Conservation (phyloP, 768 basidiomycete genomes). For the Tylopilus sp. region DNA sequence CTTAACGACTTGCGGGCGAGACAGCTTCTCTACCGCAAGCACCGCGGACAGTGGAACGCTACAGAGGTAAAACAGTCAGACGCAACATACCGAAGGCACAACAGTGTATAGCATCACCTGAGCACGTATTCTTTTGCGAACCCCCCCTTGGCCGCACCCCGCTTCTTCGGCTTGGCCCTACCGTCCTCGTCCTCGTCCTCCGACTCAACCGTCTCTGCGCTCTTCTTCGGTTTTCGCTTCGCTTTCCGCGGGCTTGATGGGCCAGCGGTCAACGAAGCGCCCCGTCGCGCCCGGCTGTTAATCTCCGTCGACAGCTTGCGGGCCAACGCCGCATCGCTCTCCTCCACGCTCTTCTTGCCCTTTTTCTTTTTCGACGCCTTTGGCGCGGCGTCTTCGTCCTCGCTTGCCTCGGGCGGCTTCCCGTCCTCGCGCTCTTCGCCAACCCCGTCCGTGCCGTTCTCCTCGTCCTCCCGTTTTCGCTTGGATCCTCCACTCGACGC, state of each 20-base stretch:
- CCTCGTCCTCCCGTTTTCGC: conserved; percentile 25
- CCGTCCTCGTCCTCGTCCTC: conserved; percentile 50
- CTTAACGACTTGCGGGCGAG: conserved; percentile 89
- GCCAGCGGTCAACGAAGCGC: conserved; percentile 35
- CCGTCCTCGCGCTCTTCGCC: conserved; percentile 12
- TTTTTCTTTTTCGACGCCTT: conserved; percentile 41
- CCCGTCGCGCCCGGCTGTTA: conserved; percentile 57
- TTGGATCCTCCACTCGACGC: conserved; percentile 25
- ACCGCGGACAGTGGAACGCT: conserved; percentile 75
- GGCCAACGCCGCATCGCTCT: conserved; percentile 69
- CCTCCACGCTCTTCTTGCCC: conserved; percentile 45
- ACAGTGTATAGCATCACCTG: conserved; percentile 43
- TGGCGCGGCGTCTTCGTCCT: conserved; percentile 15
- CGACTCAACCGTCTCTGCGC: conserved; percentile 44
- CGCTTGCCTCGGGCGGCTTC: conserved; percentile 11
- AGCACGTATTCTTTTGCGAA: conserved; percentile 75
- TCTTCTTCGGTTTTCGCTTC: conserved; percentile 48
- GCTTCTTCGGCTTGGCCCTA: conserved; percentile 48
- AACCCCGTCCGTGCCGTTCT: neutral
- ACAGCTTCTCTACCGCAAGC: conserved; percentile 62
- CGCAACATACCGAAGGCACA: conserved; percentile 3
- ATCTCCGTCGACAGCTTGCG: conserved; percentile 68
- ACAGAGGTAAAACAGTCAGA: neutral
- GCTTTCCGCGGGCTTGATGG: conserved; percentile 42
- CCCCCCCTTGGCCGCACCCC: conserved; percentile 60